Conservation (phyloP, 2,329 filamentous ascomycete species). For the Colletotrichum endophyticum region DNA sequence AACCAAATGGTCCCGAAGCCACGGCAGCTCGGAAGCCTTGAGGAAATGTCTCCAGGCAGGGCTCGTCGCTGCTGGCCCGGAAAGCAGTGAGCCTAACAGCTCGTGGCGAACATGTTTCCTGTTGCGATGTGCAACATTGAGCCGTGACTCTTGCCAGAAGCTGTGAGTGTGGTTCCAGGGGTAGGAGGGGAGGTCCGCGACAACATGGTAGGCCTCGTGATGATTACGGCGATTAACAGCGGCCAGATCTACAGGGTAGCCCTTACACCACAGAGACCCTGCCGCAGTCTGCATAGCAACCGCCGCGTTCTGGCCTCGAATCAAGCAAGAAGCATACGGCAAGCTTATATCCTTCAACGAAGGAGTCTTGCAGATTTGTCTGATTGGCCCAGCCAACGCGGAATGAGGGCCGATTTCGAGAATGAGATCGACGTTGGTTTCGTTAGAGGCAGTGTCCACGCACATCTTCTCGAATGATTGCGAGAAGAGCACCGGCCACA, state of each 20-base stretch:
- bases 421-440: slow-evolving; percentile 35
- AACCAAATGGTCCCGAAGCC: slow-evolving; percentile 50
- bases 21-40: slow-evolving; percentile 41
- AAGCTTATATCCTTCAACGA: background rate
- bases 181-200: slow-evolving; percentile 22
- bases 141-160: slow-evolving; percentile 10
- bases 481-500: background rate
- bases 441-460: too few species aligned
- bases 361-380: slow-evolving; percentile 48
- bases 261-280: background rate
- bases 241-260: background rate
- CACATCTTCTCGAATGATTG: slow-evolving; percentile 4
- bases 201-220: background rate
- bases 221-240: slow-evolving; percentile 20
- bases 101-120: slow-evolving; percentile 8
- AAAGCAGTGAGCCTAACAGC: background rate
- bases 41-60: slow-evolving; percentile 2
- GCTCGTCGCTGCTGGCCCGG: slow-evolving; percentile 22
- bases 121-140: slow-evolving; percentile 11
- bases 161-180: slow-evolving; percentile 21
- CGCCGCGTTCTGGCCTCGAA: background rate
- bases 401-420: slow-evolving; percentile 55
- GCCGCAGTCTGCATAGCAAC: background rate
- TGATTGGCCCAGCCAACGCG: slow-evolving; percentile 52
- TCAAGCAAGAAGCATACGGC: background rate